Evolutionary conservation across 2,329 filamentous ascomycete species (phyloP).

Genomic region (Cordyceps fumosorosea): DNA sequence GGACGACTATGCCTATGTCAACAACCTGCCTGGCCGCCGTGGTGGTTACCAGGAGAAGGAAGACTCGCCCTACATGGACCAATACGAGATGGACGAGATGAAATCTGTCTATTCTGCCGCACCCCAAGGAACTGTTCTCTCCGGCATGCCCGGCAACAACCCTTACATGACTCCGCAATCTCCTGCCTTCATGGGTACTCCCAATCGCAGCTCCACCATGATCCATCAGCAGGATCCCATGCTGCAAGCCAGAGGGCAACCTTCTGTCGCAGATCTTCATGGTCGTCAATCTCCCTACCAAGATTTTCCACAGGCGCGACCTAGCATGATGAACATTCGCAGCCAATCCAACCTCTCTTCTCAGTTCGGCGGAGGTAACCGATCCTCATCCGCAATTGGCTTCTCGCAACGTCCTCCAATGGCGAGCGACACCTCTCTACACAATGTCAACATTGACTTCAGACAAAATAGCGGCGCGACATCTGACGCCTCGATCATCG

Average conservation of each 20-base stretch:
- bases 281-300: conserved; percentile 53
- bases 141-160: conserved; percentile 68
- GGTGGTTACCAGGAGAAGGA: conserved; percentile 62
- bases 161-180: conserved; percentile 79
- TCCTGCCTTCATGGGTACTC: conserved; percentile 62
- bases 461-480: conserved; percentile 57
- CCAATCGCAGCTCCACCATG: conserved; percentile 38
- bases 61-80: conserved; percentile 61
- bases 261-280: conserved; percentile 50
- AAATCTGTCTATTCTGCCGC: conserved; percentile 93
- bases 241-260: conserved; percentile 57
- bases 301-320: conserved; percentile 44
- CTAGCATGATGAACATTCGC: conserved; percentile 57
- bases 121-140: conserved; percentile 79
- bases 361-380: conserved; percentile 27
- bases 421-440: conserved; percentile 40
- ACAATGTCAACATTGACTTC: conserved; percentile 53
- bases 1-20: conserved; percentile 87
- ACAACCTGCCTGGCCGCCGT: conserved; percentile 86
- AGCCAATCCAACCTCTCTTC: conserved; percentile 43
- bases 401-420: conserved; percentile 39
- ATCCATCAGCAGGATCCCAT: conserved; percentile 40
- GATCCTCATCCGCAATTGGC: conserved; percentile 42
- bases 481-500: conserved; percentile 72
- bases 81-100: conserved; percentile 97